Conservation (phyloP, 2,329 filamentous ascomycete species). For the Epichloe brachyelytri region DNA sequence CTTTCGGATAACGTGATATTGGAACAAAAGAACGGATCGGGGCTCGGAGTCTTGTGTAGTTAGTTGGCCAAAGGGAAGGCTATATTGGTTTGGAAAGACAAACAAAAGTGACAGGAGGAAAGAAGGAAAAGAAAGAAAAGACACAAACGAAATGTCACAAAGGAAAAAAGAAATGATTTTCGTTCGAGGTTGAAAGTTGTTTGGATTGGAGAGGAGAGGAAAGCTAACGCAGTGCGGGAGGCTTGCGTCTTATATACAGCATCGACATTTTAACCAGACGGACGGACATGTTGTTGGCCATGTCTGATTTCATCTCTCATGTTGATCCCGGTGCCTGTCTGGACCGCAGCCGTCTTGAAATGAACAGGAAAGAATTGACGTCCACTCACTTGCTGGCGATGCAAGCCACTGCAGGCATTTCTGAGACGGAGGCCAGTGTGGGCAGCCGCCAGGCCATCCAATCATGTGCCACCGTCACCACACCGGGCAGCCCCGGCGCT, state of each 20-base stretch:
- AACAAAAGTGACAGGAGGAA: constrained; percentile 11
- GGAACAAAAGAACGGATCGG: no score
- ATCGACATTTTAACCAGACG: neutral
- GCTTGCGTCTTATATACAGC: constrained; percentile 1
- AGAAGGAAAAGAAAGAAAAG: constrained; percentile 12
- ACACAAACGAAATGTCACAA: constrained; percentile 10
- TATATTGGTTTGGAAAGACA: neutral
- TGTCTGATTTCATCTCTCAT: neutral
- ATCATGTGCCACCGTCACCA: constrained; percentile 4
- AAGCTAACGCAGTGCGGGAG: neutral
- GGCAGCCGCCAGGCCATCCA: constrained; percentile 13
- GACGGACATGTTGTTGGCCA: neutral
- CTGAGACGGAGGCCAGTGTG: constrained; percentile 11
- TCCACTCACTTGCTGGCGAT: neutral
- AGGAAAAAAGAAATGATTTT: constrained; percentile 2
- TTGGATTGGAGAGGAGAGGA: neutral
- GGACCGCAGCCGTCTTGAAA: neutral
- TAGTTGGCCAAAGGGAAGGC: no score
- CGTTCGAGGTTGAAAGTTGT: constrained; percentile 5
- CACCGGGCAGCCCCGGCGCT: constrained; percentile 1
- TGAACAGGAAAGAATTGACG: neutral
- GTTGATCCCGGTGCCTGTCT: neutral
- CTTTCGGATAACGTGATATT: no score
- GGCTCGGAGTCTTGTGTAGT: no score
- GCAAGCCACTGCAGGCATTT: constrained; percentile 1